Evolutionary conservation across 2,329 filamentous ascomycete species (phyloP).

Genomic region (Hysterium pulicare): DNA sequence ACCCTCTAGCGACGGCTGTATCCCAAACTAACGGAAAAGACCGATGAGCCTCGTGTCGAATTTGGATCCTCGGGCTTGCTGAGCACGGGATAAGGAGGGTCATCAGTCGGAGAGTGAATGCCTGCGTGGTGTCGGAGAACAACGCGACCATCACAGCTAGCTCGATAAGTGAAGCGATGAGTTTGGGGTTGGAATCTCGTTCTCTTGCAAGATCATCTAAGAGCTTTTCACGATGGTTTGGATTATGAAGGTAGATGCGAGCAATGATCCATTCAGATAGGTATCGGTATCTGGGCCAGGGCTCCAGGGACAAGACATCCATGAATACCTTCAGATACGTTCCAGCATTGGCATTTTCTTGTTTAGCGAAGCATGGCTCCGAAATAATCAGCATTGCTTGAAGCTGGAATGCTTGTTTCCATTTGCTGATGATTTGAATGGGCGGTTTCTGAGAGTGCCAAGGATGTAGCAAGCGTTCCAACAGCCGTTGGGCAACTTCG

Average conservation of each 20-base stretch:
- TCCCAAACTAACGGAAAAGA: conserved; percentile 45
- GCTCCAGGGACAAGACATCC: conserved; percentile 43
- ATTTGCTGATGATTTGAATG: conserved; percentile 43
- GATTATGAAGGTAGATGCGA: conserved; percentile 39
- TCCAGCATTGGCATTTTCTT: conserved; percentile 19
- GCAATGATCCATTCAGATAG: conserved; percentile 49
- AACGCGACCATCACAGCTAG: conserved; percentile 43
- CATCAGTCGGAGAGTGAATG: conserved; percentile 39
- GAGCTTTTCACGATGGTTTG: conserved; percentile 29
- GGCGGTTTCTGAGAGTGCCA: conserved; percentile 45
- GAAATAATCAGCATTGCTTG: conserved; percentile 45
- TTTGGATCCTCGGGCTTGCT: conserved; percentile 49
- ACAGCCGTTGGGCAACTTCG: conserved; percentile 22
- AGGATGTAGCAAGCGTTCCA: conserved; percentile 37
- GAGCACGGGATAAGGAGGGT: conserved; percentile 43
- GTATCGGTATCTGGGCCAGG: conserved; percentile 46
- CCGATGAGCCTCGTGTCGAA: conserved; percentile 54
- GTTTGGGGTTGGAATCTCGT: conserved; percentile 47
- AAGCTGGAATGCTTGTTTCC: conserved; percentile 49
- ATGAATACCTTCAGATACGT: conserved; percentile 37
- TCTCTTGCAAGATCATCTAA: conserved; percentile 35
- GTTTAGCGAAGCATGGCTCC: conserved; percentile 32
- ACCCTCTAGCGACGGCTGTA: conserved; percentile 33
- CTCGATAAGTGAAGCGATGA: conserved; percentile 47
- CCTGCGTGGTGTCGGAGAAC: conserved; percentile 31